phyloP scores from a whole-genome alignment of 257 asterid species.

The Linderniella brevidens region DNA sequence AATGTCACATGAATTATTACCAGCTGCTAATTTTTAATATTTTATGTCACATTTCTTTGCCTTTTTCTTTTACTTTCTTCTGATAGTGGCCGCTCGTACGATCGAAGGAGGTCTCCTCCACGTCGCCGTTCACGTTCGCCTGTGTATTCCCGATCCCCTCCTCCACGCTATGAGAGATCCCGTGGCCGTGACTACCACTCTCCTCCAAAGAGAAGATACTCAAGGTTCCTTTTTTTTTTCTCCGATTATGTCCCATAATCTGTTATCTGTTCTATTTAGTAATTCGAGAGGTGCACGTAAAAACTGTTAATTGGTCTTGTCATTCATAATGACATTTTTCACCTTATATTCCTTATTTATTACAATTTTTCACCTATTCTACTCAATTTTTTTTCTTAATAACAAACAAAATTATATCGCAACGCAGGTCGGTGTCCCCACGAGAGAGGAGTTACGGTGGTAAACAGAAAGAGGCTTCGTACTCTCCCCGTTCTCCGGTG shows the following conservation, averaged over 20 bases:
- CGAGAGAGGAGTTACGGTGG: constrained; percentile 36
- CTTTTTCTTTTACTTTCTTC: not conserved
- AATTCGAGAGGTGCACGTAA: too few species aligned
- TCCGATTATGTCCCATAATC: too few species aligned
- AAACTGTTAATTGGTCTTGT: too few species aligned
- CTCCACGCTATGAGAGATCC: constrained; percentile 47
- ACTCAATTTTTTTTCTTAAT: too few species aligned
- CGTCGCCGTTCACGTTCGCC: constrained; percentile 60
- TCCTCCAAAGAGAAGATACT: constrained; percentile 59
- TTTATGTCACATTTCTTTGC: not conserved
- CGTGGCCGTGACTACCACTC: constrained; percentile 58
- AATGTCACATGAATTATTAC: not conserved
- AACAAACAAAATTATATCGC: too few species aligned
- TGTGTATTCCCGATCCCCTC: constrained; percentile 65
- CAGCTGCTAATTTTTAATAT: not conserved
- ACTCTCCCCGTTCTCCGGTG: constrained; percentile 15
- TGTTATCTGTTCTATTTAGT: too few species aligned
- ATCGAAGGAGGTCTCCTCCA: constrained; percentile 67
- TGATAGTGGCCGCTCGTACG: constrained; percentile 63
- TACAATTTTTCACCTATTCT: too few species aligned
- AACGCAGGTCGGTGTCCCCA: constrained; percentile 62
- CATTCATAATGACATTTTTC: too few species aligned
- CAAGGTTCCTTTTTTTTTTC: too few species aligned
- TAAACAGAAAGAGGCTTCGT: constrained; percentile 45
- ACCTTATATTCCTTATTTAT: too few species aligned